Percentiles rank a stretch among this genome's conserved stretches.
These are phyloP conservation scores for Mikania micrantha DNA, from an alignment of 129 eudicot genomes.

Conservation along the genomic window DNA sequence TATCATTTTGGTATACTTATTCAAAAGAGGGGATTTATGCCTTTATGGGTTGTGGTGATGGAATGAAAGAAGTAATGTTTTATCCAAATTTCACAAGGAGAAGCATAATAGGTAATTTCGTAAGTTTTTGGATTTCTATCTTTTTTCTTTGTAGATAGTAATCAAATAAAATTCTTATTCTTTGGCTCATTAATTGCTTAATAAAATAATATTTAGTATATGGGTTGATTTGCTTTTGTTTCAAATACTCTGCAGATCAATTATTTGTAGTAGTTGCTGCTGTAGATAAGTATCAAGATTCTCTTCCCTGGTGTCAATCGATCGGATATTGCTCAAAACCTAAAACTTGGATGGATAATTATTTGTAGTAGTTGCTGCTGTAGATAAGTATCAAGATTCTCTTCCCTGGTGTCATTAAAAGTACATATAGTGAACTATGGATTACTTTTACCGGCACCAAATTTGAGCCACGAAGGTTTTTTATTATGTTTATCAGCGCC, in stretches of 20 bases:
- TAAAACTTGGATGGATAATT: no score
- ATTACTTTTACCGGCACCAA: no score
- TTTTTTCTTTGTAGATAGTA: neutral
- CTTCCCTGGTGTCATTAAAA: slow-evolving; percentile 99
- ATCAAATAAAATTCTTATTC: neutral
- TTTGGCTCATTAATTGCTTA: neutral
- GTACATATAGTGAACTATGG: no score
- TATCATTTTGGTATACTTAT: slow-evolving; percentile 14
- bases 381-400: slow-evolving; percentile 87
- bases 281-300: slow-evolving; percentile 90
- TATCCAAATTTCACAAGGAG: slow-evolving; percentile 74
- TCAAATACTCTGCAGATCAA: slow-evolving; percentile 90
- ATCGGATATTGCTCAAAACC: slow-evolving; percentile 74
- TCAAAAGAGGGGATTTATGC: slow-evolving; percentile 68
- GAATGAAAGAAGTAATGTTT: slow-evolving; percentile 62
- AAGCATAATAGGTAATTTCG: slow-evolving; percentile 39
- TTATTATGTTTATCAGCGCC: no score
- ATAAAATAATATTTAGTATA: neutral
- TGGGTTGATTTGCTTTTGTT: neutral
- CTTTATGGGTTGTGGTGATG: slow-evolving; percentile 85
- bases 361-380: slow-evolving; percentile 92
- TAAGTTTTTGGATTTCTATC: neutral
- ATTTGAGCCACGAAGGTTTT: no score
- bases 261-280: slow-evolving; percentile 90
- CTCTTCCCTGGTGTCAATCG: slow-evolving; percentile 96